Conservation (phyloP, 2,329 filamentous ascomycete species). For the Verruconis gallopava region DNA sequence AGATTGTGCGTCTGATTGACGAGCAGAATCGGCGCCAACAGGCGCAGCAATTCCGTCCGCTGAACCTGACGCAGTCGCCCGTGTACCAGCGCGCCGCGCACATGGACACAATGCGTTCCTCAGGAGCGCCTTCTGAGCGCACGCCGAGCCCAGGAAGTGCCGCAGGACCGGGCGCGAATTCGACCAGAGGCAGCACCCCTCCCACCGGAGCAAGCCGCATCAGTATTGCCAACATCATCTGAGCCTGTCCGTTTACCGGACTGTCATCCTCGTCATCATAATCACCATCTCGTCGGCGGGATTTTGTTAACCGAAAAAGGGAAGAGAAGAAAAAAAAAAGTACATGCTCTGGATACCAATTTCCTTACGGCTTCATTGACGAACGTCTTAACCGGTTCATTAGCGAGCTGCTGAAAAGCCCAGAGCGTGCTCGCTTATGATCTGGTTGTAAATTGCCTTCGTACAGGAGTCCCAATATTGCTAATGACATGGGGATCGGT, state of each 20-base stretch:
- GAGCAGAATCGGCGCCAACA: slow-evolving; percentile 27
- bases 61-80: slow-evolving; percentile 10
- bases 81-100: slow-evolving; percentile 25
- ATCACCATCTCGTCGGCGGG: background rate
- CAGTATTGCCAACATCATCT: slow-evolving; percentile 32
- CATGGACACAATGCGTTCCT: slow-evolving; percentile 24
- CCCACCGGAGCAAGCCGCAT: slow-evolving; percentile 22
- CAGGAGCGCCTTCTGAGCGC: slow-evolving; percentile 17
- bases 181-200: slow-evolving; percentile 9
- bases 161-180: background rate
- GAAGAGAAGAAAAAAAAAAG: too few species aligned
- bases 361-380: too few species aligned
- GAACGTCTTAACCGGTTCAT: too few species aligned
- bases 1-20: slow-evolving; percentile 42
- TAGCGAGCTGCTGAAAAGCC: too few species aligned
- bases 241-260: background rate
- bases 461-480: too few species aligned
- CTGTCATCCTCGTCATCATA: background rate
- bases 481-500: too few species aligned
- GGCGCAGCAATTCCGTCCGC: slow-evolving; percentile 4
- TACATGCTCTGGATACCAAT: too few species aligned
- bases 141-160: slow-evolving; percentile 4
- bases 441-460: too few species aligned
- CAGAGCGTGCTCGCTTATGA: too few species aligned
- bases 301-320: too few species aligned